Evolutionary conservation across 345 rosid genomes (phyloP), one percentile per base, ranked within the genome.

Genomic region (Ceriops decandra): DNA sequence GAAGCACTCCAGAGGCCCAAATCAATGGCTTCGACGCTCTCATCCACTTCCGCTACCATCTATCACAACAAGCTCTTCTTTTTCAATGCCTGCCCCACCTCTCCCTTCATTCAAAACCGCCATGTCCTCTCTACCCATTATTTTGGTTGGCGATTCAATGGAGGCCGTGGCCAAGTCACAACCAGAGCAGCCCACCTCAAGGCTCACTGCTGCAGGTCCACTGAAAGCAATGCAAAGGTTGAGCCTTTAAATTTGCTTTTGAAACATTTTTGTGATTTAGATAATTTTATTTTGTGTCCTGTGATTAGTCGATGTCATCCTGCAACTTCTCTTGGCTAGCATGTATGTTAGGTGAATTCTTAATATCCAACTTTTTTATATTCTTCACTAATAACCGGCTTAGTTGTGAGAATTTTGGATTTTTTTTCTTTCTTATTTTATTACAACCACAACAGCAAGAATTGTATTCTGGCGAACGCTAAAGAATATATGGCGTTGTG

Each of bases 11-110:
- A 5, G 19, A 69, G 38, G 61, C 64, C 69, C 69, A 77, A 42
- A 68, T 76, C 72, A 88, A 42, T 91, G 97, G 90, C 95, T 66
- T 81, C 68, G 73, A 62, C 85, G 33, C 72, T 81, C 74, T 78
- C 87, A 74, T 81, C 90, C 66, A 69, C 86, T 73, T 57, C 49
- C 5, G 3, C 72, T 36, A 33, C 71, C 68, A 78, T 73, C 73
- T 61, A 77, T 60, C 76, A 70, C 72, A 70, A 72, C 49, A 42
- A 42, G 49, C 49, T 42, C 49, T 72, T 74, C 65, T 35, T 75
- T n/a, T 57, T 65, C 49, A 66, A 64, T 19, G 22, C 30, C 74
- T 77, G 79, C 63, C 52, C 68, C 74, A 42, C 17, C 49, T 17
- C 68, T 15, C 65, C 72, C 47, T 60, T 76, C 15, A 53, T 76